Base-by-base conservation (phyloP, 2,329 filamentous ascomycete genomes). In the Penicillium sp. region DNA sequence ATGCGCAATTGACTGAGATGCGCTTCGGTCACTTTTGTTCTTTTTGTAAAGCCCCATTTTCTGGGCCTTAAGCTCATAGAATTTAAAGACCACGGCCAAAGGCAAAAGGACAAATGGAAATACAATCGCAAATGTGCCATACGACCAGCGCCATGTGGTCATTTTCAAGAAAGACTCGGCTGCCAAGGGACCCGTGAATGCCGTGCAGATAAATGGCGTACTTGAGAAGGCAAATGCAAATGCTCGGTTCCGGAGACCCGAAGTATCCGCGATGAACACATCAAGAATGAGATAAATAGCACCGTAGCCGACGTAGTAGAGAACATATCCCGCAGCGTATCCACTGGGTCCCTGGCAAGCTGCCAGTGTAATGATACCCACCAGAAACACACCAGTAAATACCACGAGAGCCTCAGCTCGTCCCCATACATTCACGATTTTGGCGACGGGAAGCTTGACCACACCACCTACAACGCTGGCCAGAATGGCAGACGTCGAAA, bases 341-440 rank as follows among this genome's bases (percentile, higher is more conserved):
- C 79, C 82, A 61, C 83, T 72, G 9, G 88, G 81, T 51, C 83
- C 83, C 3, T 77, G 75, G 68, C 84, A 87, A 2, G 76, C 75
- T 2, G 87, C 87, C 67, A 87, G 84, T 70, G 89, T 78, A 59
- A 86, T 76, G 29, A 87, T 72, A 18, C 79, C 79, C 0, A 80
- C 36, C 0, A 79, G 71, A 65, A 77, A 78, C 49, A 81, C 61
- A 2, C 69, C 56, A 0, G 82, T 64, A 61, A 81, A 81, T 33
- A 83, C 44, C 3, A 78, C 56, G 52, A 85, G 79, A n/a, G 82
- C 85, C 62, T 86, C 79, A 0, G 83, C 77, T 36, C 85, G 82
- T 21, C 84, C 86, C 79, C 81, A 87, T 19, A 85, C 71, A 67
- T 87, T 83, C 44, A 87, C 74, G 3, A 84, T 73, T 67, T 87